These are phyloP conservation scores for Candida nonsorbophila DNA, from an alignment of 805 yeast genomes.

Conservation along the genomic window DNA sequence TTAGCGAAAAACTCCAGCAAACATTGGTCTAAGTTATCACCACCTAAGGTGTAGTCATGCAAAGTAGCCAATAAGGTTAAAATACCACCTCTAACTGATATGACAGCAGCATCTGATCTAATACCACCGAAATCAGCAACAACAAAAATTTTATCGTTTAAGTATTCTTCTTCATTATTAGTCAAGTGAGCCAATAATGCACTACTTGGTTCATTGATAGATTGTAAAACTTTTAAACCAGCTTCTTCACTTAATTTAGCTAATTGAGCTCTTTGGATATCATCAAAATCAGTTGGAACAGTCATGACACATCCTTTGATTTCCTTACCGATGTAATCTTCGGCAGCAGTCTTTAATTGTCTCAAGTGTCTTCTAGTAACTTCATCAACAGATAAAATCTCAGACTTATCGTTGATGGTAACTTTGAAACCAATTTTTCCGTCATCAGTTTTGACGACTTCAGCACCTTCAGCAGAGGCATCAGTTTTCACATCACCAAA, in stretches of 20 bases:
- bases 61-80: constrained; percentile 82
- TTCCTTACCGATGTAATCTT: constrained; percentile 79
- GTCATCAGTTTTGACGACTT: constrained; percentile 45
- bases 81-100: constrained; percentile 91
- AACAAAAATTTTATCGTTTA: constrained; percentile 70
- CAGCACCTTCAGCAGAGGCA: constrained; percentile 51
- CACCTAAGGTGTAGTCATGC: constrained; percentile 82
- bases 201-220: constrained; percentile 88
- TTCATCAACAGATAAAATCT: constrained; percentile 66
- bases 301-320: constrained; percentile 83
- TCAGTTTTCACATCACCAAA: constrained; percentile 67
- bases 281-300: constrained; percentile 84
- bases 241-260: constrained; percentile 59
- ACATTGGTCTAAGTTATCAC: constrained; percentile 76
- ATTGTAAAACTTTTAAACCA: constrained; percentile 76
- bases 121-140: constrained; percentile 97
- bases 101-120: constrained; percentile 89
- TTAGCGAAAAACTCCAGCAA: constrained; percentile 81
- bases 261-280: constrained; percentile 63
- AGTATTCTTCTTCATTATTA: constrained; percentile 40
- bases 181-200: constrained; percentile 80
- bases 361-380: constrained; percentile 77
- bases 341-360: constrained; percentile 83
- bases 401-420: constrained; percentile 44
- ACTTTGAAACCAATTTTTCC: constrained; percentile 70